A percentile compares a stretch with the other conserved stretches of the same genome.
These are phyloP conservation scores for Salix viminalis DNA, from an alignment of 345 rosid species.

Conservation along the genomic window DNA sequence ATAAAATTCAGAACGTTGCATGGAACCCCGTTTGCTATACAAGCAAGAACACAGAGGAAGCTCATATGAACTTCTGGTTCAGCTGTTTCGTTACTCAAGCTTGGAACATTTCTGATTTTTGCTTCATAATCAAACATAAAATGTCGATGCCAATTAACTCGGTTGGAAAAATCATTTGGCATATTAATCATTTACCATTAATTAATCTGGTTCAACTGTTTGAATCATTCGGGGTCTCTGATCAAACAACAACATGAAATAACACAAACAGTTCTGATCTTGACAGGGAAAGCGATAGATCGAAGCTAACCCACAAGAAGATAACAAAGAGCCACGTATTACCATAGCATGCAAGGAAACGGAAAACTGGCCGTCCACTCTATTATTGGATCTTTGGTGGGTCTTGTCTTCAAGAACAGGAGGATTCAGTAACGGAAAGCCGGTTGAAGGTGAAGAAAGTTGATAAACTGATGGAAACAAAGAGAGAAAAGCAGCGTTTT, in stretches of 20 bases:
- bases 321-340: constrained; percentile 8
- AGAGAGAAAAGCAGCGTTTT: background rate
- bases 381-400: constrained; percentile 3
- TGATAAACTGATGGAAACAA: background rate
- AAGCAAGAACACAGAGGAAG: background rate
- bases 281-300: background rate
- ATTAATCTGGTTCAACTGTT: too few relatives aligned
- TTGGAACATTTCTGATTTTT: too few relatives aligned
- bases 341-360: background rate
- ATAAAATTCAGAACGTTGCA: too few relatives aligned
- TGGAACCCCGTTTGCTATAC: too few relatives aligned
- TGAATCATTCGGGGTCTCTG: background rate
- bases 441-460: background rate
- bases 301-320: background rate
- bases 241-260: background rate
- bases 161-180: too few relatives aligned
- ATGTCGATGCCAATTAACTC: too few relatives aligned
- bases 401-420: background rate
- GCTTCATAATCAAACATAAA: too few relatives aligned
- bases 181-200: too few relatives aligned
- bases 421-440: constrained; percentile 11
- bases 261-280: background rate
- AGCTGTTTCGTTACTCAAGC: too few relatives aligned
- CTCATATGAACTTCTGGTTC: background rate
- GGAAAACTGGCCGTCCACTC: background rate